phyloP scores from a whole-genome alignment of 2,329 filamentous ascomycete species.

The Diplodia sapinea region DNA sequence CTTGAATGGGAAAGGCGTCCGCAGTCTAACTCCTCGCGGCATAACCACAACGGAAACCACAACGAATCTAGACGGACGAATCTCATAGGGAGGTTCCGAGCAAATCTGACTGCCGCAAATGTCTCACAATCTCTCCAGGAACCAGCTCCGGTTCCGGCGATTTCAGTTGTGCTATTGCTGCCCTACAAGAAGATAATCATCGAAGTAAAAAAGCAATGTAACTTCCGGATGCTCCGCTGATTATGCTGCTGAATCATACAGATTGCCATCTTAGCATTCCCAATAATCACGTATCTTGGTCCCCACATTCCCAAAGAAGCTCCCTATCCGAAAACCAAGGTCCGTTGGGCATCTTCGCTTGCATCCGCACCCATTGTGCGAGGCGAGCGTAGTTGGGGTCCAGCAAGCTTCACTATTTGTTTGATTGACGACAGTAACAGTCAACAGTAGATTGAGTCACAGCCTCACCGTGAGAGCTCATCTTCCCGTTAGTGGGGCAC shows the following conservation, averaged over 20 bases:
- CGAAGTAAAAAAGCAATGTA: conserved; percentile 13
- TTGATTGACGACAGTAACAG: neutral
- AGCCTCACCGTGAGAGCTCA: neutral
- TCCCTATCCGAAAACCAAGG: neutral
- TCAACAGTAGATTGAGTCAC: neutral
- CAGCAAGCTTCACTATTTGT: conserved; percentile 13
- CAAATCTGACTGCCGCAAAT: neutral
- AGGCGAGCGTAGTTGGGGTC: conserved; percentile 11
- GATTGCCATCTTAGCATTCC: conserved; percentile 5
- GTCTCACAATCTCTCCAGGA: neutral
- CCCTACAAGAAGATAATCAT: conserved; percentile 1
- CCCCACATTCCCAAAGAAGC: neutral
- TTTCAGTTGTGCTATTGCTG: conserved; percentile 1
- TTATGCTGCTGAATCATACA: neutral
- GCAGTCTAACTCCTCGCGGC: neutral
- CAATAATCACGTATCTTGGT: neutral
- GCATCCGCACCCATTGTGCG: conserved; percentile 6
- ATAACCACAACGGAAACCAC: neutral
- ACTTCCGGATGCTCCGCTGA: neutral
- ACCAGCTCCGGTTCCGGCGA: neutral
- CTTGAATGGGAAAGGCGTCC: conserved; percentile 1
- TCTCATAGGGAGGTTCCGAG: neutral
- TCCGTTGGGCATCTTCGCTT: neutral
- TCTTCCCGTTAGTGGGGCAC: neutral
- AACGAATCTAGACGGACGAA: neutral